phyloP scores from a whole-genome alignment of 805 yeast genomes.

The Wilhelminamyces savonicus region DNA sequence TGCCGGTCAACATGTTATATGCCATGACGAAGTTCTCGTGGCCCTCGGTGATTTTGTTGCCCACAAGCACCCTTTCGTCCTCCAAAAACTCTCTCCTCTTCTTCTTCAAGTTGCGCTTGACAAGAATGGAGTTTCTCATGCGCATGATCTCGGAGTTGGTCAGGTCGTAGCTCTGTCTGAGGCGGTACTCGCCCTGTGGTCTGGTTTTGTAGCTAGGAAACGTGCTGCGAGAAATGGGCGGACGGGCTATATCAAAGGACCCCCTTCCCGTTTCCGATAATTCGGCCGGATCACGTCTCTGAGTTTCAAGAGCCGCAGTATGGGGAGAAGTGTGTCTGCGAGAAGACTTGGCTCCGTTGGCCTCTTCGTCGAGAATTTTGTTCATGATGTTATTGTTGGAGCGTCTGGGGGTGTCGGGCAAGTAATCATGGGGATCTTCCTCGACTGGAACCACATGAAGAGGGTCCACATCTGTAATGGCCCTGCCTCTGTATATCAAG shows the following conservation, averaged over 20 bases:
- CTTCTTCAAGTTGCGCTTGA: conserved; percentile 37
- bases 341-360: neutral
- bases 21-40: conserved; percentile 92
- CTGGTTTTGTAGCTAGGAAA: conserved; percentile 8
- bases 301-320: no score
- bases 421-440: no score
- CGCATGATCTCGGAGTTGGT: conserved; percentile 40
- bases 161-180: conserved; percentile 12
- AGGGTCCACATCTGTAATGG: no score
- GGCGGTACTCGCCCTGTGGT: neutral
- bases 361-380: no score
- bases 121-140: conserved; percentile 43
- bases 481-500: no score
- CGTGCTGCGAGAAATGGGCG: conserved; percentile 10
- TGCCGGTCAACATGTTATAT: conserved; percentile 95
- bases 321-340: conserved; percentile 11
- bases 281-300: no score
- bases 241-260: no score
- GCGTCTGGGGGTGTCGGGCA: no score
- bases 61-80: conserved; percentile 60
- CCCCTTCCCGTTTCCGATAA: no score
- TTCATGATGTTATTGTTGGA: no score
- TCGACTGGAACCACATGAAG: no score
- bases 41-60: conserved; percentile 84
- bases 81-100: conserved; percentile 36